These are phyloP conservation scores for Alliaria petiolata DNA, from an alignment of 345 rosid species.

Conservation along the genomic window DNA sequence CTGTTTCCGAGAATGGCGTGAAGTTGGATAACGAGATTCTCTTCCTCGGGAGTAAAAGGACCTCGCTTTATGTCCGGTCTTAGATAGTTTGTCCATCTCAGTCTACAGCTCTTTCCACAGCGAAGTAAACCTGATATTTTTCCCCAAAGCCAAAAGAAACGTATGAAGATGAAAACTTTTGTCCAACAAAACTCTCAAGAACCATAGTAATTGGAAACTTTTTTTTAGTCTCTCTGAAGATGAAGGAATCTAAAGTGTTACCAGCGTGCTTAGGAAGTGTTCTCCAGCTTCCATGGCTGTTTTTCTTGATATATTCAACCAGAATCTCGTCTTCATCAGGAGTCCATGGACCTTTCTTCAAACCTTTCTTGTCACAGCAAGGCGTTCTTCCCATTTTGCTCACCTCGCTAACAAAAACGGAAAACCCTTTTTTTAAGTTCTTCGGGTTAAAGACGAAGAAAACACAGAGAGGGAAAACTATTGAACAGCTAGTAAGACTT, in stretches of 20 bases:
- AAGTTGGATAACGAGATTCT: conserved; percentile 89
- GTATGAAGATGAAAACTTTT: no score
- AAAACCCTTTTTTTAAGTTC: background rate
- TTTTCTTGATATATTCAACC: conserved; percentile 56
- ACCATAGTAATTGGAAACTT: background rate
- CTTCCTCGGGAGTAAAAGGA: conserved; percentile 85
- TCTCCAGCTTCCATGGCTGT: conserved; percentile 98
- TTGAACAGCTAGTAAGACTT: background rate
- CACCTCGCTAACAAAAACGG: conserved; percentile 4
- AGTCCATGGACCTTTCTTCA: conserved; percentile 98
- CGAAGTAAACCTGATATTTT: conserved; percentile 65
- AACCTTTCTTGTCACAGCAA: conserved; percentile 76
- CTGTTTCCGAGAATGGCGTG: conserved; percentile 97
- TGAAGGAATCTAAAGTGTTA: background rate
- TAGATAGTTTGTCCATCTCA: conserved; percentile 94
- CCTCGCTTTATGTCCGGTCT: conserved; percentile 95
- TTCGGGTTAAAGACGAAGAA: background rate
- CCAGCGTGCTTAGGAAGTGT: conserved; percentile 90
- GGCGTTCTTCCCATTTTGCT: conserved; percentile 80
- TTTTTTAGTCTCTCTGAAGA: background rate
- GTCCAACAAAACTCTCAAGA: background rate
- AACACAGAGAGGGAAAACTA: conserved; percentile 2
- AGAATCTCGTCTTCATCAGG: conserved; percentile 92
- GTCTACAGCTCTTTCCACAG: conserved; percentile 97
- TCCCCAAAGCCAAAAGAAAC: background rate